Percentiles rank a stretch among this genome's conserved stretches.
These are phyloP conservation scores for Senna tora DNA, from an alignment of 306 rosid species.

Conservation along the genomic window DNA sequence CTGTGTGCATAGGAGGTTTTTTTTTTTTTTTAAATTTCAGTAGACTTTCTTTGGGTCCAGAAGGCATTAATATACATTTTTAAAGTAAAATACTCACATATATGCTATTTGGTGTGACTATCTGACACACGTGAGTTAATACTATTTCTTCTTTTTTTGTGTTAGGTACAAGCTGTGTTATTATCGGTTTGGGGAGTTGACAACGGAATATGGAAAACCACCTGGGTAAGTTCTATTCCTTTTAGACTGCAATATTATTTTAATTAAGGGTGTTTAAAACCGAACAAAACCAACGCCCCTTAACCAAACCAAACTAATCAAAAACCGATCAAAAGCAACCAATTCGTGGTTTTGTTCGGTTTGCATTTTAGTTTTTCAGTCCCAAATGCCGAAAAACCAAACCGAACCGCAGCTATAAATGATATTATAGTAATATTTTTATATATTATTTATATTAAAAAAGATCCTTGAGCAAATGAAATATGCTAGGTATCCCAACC, in stretches of 20 bases:
- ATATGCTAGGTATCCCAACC: too few species aligned
- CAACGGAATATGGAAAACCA: constrained; percentile 97
- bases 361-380: too few species aligned
- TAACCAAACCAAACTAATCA: too few species aligned
- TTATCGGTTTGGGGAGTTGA: constrained; percentile 95
- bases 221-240: constrained; percentile 73
- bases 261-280: neutral
- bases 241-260: constrained; percentile 19
- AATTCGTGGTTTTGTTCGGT: too few species aligned
- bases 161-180: constrained; percentile 91
- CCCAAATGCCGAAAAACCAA: too few species aligned
- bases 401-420: too few species aligned
- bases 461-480: too few species aligned
- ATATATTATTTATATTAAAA: too few species aligned
- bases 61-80: neutral
- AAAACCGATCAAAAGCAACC: too few species aligned
- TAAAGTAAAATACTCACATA: neutral
- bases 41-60: neutral
- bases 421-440: too few species aligned
- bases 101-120: neutral
- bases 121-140: constrained; percentile 19
- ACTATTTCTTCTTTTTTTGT: constrained; percentile 28
- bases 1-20: neutral
- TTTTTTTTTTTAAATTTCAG: neutral
- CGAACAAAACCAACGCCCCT: too few species aligned